Conservation (phyloP, 306 rosid species). For the Lathyrus oleraceus region DNA sequence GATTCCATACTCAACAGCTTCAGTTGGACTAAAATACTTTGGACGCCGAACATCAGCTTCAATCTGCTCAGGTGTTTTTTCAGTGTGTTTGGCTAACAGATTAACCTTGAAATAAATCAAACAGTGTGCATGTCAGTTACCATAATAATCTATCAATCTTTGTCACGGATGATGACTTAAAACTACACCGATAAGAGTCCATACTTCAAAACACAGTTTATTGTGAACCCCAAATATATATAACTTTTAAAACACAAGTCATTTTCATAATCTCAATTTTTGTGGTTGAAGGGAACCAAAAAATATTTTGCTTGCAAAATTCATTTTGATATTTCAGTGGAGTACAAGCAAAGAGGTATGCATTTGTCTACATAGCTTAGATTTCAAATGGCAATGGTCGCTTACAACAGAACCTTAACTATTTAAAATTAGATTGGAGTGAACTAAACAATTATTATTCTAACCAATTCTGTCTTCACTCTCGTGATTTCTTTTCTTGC, state of each 20-base stretch:
- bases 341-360: constrained; percentile 2
- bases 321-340: constrained; percentile 10
- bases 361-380: constrained; percentile 12
- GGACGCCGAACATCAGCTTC: constrained; percentile 87
- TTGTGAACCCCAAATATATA: constrained; percentile 24
- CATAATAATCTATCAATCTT: constrained; percentile 31
- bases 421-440: constrained; percentile 7
- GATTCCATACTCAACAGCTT: constrained; percentile 97
- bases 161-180: constrained; percentile 10
- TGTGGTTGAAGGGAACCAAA: constrained; percentile 25
- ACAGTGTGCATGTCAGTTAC: constrained; percentile 28
- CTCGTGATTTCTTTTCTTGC: constrained; percentile 80
- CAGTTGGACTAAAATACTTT: constrained; percentile 95
- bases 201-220: constrained; percentile 18
- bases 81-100: constrained; percentile 72
- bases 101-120: constrained; percentile 59
- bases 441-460: constrained; percentile 35
- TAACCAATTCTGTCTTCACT: constrained; percentile 81
- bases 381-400: constrained; percentile 17
- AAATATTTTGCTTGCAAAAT: constrained; percentile 27
- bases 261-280: constrained; percentile 27
- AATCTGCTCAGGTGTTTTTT: constrained; percentile 77
- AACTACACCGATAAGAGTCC: constrained; percentile 14
- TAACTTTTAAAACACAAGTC: neutral
- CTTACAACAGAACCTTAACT: constrained; percentile 8